Conservation (phyloP, 768 basidiomycete species). For the Trametes gibbosa region DNA sequence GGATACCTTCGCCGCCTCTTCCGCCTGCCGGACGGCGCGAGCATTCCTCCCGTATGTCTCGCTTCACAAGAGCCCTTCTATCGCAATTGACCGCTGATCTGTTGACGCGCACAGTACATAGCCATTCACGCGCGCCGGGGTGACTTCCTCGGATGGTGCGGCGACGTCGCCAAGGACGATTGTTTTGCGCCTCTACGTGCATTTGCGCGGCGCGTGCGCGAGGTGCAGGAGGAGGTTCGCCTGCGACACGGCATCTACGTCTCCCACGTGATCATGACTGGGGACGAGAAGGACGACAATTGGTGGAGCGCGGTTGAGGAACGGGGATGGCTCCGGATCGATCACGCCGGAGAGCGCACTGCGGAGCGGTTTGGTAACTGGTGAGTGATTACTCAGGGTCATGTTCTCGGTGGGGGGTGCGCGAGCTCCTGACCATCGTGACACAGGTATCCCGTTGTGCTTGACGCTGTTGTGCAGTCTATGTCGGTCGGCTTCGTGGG, state of each 20-base stretch:
- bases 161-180: conserved; percentile 21
- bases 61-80: no score
- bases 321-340: conserved; percentile 34
- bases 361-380: conserved; percentile 33
- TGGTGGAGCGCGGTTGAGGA: conserved; percentile 35
- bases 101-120: conserved; percentile 25
- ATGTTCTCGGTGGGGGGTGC: not conserved
- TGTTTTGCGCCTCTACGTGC: conserved; percentile 37
- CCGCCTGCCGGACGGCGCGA: conserved; percentile 16
- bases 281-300: conserved; percentile 37
- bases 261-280: conserved; percentile 36
- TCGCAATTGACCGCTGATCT: not conserved
- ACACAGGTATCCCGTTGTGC: conserved; percentile 64
- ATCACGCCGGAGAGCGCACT: conserved; percentile 30
- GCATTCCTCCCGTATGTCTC: conserved; percentile 33
- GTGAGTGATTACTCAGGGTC: conserved; percentile 18
- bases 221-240: conserved; percentile 34
- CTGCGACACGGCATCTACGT: conserved; percentile 24
- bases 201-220: conserved; percentile 29
- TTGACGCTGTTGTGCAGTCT: conserved; percentile 70
- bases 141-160: conserved; percentile 36
- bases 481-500: conserved; percentile 67
- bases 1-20: conserved; percentile 29
- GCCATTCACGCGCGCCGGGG: conserved; percentile 32
- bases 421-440: not conserved